A percentile compares a stretch with the other conserved stretches of the same genome.
phyloP scores from a whole-genome alignment of 2,329 filamentous ascomycete species.

The Piedraia hortae region DNA sequence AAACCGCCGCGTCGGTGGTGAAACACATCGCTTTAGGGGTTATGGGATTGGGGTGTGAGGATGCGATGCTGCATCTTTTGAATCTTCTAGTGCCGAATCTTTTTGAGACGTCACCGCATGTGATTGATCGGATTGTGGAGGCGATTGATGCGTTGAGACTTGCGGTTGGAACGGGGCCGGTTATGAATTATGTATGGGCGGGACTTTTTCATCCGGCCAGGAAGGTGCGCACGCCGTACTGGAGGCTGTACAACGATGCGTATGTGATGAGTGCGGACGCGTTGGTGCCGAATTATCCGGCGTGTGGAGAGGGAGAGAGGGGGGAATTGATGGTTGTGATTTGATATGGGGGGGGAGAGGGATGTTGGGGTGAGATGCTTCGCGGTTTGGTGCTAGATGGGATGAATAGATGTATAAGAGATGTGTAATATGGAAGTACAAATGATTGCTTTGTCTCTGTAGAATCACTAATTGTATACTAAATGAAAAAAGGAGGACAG shows the following conservation, averaged over 20 bases:
- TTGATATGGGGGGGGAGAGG: slow-evolving; percentile 1
- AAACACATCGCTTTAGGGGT: slow-evolving; percentile 95
- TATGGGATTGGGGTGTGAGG: slow-evolving; percentile 90
- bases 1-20: slow-evolving; percentile 86
- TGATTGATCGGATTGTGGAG: slow-evolving; percentile 93
- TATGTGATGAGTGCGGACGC: slow-evolving; percentile 84
- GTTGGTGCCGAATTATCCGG: slow-evolving; percentile 86
- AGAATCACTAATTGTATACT: too few relatives aligned
- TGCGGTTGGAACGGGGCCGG: slow-evolving; percentile 69
- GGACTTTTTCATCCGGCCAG: slow-evolving; percentile 89
- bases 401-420: too few relatives aligned
- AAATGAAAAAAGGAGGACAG: too few relatives aligned
- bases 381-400: too few relatives aligned
- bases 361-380: too few relatives aligned
- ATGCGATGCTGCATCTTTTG: slow-evolving; percentile 91
- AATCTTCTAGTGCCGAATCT: slow-evolving; percentile 92
- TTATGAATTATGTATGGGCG: slow-evolving; percentile 97
- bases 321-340: slow-evolving; percentile 5
- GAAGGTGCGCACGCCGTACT: slow-evolving; percentile 85
- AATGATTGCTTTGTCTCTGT: too few relatives aligned
- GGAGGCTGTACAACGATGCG: slow-evolving; percentile 87
- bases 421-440: too few relatives aligned
- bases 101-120: slow-evolving; percentile 92
- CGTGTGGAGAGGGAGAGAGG: slow-evolving; percentile 4
- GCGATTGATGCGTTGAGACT: slow-evolving; percentile 89